A percentile compares a stretch with the other conserved stretches of the same genome.
phyloP scores from a whole-genome alignment of 2,329 filamentous ascomycete genomes.

The Ophiostoma piceae region DNA sequence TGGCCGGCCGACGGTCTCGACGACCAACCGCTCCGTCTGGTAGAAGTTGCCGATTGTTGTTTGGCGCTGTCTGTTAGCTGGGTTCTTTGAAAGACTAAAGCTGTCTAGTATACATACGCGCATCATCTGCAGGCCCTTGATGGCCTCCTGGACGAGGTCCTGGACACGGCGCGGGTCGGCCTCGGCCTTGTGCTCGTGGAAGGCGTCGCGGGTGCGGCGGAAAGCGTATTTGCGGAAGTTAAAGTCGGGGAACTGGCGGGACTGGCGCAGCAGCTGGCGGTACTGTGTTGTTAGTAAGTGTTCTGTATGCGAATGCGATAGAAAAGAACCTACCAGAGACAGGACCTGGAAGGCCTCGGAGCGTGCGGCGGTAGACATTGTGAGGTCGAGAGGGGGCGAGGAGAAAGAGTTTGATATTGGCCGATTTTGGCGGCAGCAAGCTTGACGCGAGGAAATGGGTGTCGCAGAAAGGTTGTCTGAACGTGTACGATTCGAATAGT shows the following conservation, averaged over 20 bases:
- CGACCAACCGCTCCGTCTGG: slow-evolving; percentile 83
- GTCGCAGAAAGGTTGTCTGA: background rate
- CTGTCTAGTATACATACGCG: slow-evolving; percentile 56
- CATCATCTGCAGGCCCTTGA: slow-evolving; percentile 80
- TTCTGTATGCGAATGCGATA: slow-evolving; percentile 26
- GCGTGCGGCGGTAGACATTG: slow-evolving; percentile 21
- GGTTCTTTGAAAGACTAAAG: too few species aligned
- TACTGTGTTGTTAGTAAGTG: slow-evolving; percentile 54
- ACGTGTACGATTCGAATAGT: background rate
- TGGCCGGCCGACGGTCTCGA: slow-evolving; percentile 51
- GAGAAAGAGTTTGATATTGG: slow-evolving; percentile 14
- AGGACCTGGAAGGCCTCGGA: slow-evolving; percentile 48
- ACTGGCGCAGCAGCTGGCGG: slow-evolving; percentile 82
- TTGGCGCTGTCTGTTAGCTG: slow-evolving; percentile 58
- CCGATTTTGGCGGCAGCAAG: slow-evolving; percentile 5
- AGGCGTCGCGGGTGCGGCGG: slow-evolving; percentile 84
- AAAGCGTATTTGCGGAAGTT: slow-evolving; percentile 97
- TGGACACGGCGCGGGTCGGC: slow-evolving; percentile 72
- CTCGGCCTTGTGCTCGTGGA: slow-evolving; percentile 71
- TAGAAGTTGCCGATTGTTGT: slow-evolving; percentile 93
- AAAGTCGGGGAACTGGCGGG: slow-evolving; percentile 83
- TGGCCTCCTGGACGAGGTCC: slow-evolving; percentile 80
- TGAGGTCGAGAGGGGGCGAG: background rate
- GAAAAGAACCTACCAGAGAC: slow-evolving; percentile 44
- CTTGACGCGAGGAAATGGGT: background rate